These are phyloP conservation scores for Moringa oleifera DNA, from an alignment of 345 rosid genomes.

Conservation along the genomic window DNA sequence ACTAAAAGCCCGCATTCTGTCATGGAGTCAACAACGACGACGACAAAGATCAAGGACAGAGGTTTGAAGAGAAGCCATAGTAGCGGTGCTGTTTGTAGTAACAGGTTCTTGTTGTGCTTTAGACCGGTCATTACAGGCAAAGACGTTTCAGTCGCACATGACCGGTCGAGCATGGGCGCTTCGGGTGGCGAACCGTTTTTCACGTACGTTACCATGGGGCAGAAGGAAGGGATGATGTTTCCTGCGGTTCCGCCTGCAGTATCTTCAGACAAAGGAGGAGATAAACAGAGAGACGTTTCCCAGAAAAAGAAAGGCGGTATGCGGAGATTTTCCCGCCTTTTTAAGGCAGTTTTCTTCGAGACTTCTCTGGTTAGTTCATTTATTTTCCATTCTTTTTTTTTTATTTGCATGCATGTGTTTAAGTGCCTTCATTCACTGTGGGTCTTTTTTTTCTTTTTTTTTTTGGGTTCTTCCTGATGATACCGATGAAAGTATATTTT, in stretches of 20 bases:
- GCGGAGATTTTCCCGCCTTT: slow-evolving; percentile 17
- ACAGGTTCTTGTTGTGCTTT: slow-evolving; percentile 17
- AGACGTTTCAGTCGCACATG: neutral
- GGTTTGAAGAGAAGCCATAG: neutral
- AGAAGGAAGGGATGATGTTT: neutral
- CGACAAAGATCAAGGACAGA: neutral
- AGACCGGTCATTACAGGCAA: slow-evolving; percentile 14
- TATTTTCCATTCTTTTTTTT: no score
- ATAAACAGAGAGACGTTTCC: neutral
- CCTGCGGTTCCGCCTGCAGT: neutral
- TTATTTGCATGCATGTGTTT: no score
- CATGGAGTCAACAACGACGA: slow-evolving; percentile 4
- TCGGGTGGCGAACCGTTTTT: neutral
- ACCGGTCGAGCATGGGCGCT: no score
- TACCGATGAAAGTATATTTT: no score
- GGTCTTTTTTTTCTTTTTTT: neutral
- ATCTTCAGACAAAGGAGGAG: neutral
- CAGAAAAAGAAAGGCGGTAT: slow-evolving; percentile 9
- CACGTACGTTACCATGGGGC: neutral
- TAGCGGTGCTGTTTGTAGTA: neutral
- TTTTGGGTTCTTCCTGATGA: neutral
- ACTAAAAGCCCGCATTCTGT: neutral
- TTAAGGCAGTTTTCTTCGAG: slow-evolving; percentile 37
- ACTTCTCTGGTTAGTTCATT: slow-evolving; percentile 45
- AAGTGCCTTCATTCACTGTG: no score